phyloP scores from a whole-genome alignment of 2,329 filamentous ascomycete genomes.

The Fusarium algeriense region DNA sequence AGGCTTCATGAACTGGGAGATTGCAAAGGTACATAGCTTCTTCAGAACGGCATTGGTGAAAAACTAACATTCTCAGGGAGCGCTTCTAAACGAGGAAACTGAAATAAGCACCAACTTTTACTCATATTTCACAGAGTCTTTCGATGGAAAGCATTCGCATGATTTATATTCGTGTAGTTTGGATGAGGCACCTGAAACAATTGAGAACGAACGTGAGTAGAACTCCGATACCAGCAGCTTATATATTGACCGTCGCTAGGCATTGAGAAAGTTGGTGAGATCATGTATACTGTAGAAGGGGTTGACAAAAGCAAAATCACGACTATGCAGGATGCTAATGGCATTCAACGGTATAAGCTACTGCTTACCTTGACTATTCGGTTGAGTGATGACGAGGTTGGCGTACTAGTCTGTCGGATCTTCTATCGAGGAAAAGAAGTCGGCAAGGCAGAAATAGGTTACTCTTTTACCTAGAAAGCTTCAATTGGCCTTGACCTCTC shows the following conservation, averaged over 20 bases:
- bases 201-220: background rate
- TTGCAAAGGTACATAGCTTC: background rate
- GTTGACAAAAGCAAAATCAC: background rate
- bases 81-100: background rate
- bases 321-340: background rate
- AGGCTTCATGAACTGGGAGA: background rate
- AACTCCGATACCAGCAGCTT: accelerated
- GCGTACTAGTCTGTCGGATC: background rate
- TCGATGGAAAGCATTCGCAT: background rate
- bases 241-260: background rate
- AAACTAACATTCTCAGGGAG: background rate
- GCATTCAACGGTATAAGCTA: background rate
- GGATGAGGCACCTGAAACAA: background rate
- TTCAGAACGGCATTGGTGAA: too few species aligned
- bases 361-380: background rate
- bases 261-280: background rate
- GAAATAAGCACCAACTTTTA: background rate
- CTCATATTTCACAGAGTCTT: background rate
- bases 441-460: background rate
- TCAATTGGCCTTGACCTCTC: too few species aligned
- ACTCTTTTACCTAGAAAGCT: background rate
- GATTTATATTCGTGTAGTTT: background rate
- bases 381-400: background rate
- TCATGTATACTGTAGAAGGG: background rate
- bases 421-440: background rate